phyloP scores from a whole-genome alignment of 805 yeast species.

The Starmera dryadoides region DNA sequence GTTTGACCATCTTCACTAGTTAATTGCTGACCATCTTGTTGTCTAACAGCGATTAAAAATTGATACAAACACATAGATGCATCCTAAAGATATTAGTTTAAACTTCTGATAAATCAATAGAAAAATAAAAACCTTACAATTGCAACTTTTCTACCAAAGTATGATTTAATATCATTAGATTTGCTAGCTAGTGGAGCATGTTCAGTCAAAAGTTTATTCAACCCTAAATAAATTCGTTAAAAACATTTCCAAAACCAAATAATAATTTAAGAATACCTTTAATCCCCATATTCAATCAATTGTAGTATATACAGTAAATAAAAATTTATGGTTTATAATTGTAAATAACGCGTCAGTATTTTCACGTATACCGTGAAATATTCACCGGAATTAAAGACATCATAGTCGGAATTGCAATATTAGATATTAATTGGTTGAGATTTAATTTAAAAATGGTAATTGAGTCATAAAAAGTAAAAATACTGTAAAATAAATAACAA shows the following conservation, averaged over 20 bases:
- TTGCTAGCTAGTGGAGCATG: constrained; percentile 81
- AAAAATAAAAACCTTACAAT: constrained; percentile 36
- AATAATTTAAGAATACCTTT: constrained; percentile 27
- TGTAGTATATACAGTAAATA: neutral
- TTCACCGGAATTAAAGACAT: neutral
- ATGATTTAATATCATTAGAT: constrained; percentile 72
- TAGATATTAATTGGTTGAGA: too few species aligned
- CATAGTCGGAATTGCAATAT: too few species aligned
- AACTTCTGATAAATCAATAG: neutral
- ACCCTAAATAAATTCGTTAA: constrained; percentile 38
- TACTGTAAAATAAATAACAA: too few species aligned
- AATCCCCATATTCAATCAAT: constrained; percentile 35
- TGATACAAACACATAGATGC: constrained; percentile 97
- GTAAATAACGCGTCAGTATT: neutral
- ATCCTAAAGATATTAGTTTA: constrained; percentile 22
- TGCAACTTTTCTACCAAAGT: constrained; percentile 95
- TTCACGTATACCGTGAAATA: too few species aligned
- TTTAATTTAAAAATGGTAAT: too few species aligned
- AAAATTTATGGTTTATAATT: neutral
- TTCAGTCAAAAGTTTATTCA: constrained; percentile 80
- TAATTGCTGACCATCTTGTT: constrained; percentile 91
- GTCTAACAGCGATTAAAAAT: constrained; percentile 92
- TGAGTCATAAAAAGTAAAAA: too few species aligned
- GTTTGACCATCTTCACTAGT: constrained; percentile 88
- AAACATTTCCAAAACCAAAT: too few species aligned